Base-by-base conservation (phyloP, 2,329 filamentous ascomycete species). In the Colletotrichum tamarilloi region DNA sequence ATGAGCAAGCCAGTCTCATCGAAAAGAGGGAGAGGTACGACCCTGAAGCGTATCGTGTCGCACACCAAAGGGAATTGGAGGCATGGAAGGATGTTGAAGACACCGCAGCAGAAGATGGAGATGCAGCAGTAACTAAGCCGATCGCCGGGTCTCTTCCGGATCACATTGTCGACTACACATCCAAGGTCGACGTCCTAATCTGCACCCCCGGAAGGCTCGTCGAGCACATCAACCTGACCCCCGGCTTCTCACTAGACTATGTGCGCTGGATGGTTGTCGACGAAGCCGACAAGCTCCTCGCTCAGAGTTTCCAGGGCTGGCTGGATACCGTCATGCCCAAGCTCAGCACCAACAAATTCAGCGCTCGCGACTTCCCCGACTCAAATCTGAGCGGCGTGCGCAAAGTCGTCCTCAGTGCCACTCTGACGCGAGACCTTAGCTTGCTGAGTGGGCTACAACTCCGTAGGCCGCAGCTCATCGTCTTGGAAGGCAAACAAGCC, bases 291-390 rank as follows among this genome's bases (percentile, higher is more conserved):
- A 95, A 97, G 79, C 86, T 98, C 14, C 88, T 98, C 6, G 93
- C 95, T 56, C 94, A 98, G 81, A 95, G 93, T 78, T 98, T 97
- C 82, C 95, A 98, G 80, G 93, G 96, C 78, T 98, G 95, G 95
- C 86, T 97, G 3, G 90, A 92, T 53, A 84, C 92, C 0, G 90
- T 97, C 7, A 92, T 94, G 79, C 89, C 92, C 19, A 84, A 85
- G 57, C 86, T 94, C 74, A 86, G 87, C 49, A 82, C 81, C 1
- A 81, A 81, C 2, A 85, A 86, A 55, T 87, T 87, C 76, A 86
- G 87, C 28, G 83, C 86, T 2, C 84, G 89, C 60, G 88, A 90
- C 76, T 88, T 88, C 75, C 85, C 86, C 26, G 85, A 89, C 62
- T 86, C 87, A 67, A 86, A 87, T 67, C 83, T 87, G 55, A 84